phyloP scores from a whole-genome alignment of 164 flowering plant species.

The Dillenia suffruticosa region DNA sequence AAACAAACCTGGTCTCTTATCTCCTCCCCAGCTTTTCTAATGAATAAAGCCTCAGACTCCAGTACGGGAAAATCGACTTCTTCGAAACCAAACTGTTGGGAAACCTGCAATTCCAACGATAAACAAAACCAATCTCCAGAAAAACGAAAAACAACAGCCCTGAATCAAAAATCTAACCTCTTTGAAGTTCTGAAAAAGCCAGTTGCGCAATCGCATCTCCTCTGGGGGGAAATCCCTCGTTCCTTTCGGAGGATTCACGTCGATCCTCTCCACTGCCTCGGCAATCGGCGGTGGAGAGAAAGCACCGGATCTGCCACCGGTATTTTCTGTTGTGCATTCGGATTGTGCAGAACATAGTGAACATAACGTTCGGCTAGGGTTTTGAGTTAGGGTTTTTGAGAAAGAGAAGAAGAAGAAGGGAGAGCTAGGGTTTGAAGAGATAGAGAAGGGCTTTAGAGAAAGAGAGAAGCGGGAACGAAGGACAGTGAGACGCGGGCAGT shows the following conservation, averaged over 20 bases:
- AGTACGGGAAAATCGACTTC: slow-evolving; percentile 94
- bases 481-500: slow-evolving; percentile 18
- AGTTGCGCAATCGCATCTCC: slow-evolving; percentile 90
- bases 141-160: neutral
- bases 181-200: slow-evolving; percentile 81
- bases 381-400: neutral
- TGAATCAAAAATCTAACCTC: slow-evolving; percentile 36
- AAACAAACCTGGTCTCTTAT: slow-evolving; percentile 78
- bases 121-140: neutral
- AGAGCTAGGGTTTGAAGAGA: slow-evolving; percentile 4
- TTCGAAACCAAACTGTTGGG: slow-evolving; percentile 73
- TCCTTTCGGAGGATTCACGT: slow-evolving; percentile 93
- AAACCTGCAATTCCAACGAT: slow-evolving; percentile 40
- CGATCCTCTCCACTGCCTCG: slow-evolving; percentile 48
- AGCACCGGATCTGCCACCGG: slow-evolving; percentile 47
- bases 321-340: slow-evolving; percentile 10
- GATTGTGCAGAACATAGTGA: slow-evolving; percentile 7
- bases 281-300: slow-evolving; percentile 23
- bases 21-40: slow-evolving; percentile 97
- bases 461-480: slow-evolving; percentile 15
- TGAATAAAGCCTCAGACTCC: slow-evolving; percentile 79
- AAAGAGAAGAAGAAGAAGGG: neutral
- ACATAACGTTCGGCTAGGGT: slow-evolving; percentile 18
- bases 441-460: slow-evolving; percentile 4
- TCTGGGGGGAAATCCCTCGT: slow-evolving; percentile 96